phyloP scores from a whole-genome alignment of 495 filamentous ascomycete genomes.

The Aspergillus heteromorphus region DNA sequence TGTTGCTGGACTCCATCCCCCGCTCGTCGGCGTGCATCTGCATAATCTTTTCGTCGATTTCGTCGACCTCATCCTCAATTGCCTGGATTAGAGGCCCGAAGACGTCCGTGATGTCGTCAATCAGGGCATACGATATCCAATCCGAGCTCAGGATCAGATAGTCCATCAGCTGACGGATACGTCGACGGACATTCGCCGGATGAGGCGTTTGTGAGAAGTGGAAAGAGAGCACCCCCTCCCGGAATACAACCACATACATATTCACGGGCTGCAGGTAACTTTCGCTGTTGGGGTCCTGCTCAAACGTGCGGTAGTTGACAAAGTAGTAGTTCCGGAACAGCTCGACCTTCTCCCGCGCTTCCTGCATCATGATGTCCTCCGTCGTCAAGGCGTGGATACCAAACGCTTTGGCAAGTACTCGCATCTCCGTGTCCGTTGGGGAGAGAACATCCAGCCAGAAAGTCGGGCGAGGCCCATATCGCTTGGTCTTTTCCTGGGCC shows the following conservation, averaged over 20 bases:
- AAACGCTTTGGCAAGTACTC: slow-evolving; percentile 83
- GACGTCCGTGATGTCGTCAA: slow-evolving; percentile 96
- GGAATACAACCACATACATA: slow-evolving; percentile 96
- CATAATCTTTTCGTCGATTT: slow-evolving; percentile 80
- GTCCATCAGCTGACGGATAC: slow-evolving; percentile 89
- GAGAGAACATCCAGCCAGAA: slow-evolving; percentile 94
- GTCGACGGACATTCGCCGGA: slow-evolving; percentile 87
- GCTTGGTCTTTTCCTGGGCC: slow-evolving; percentile 45
- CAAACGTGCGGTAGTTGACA: slow-evolving; percentile 94
- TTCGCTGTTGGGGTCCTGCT: slow-evolving; percentile 82
- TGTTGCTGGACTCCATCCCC: slow-evolving; percentile 17
- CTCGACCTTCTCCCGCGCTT: slow-evolving; percentile 96
- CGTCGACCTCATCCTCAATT: slow-evolving; percentile 84
- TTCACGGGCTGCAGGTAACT: slow-evolving; percentile 93
- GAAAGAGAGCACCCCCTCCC: slow-evolving; percentile 91
- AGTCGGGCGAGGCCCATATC: slow-evolving; percentile 82
- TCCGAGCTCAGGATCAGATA: slow-evolving; percentile 89
- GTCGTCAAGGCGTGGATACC: slow-evolving; percentile 90
- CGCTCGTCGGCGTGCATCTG: slow-evolving; percentile 58
- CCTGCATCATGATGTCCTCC: slow-evolving; percentile 96
- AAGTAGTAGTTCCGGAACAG: slow-evolving; percentile 97
- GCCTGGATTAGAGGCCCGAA: slow-evolving; percentile 85
- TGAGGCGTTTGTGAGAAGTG: slow-evolving; percentile 92
- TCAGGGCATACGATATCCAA: slow-evolving; percentile 97
- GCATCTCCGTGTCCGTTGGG: slow-evolving; percentile 90